Percentiles rank a stretch among this genome's conserved stretches.
These are phyloP conservation scores for Epithemia pelagica DNA, from an alignment of 108 stramenopile genomes.

Conservation along the genomic window DNA sequence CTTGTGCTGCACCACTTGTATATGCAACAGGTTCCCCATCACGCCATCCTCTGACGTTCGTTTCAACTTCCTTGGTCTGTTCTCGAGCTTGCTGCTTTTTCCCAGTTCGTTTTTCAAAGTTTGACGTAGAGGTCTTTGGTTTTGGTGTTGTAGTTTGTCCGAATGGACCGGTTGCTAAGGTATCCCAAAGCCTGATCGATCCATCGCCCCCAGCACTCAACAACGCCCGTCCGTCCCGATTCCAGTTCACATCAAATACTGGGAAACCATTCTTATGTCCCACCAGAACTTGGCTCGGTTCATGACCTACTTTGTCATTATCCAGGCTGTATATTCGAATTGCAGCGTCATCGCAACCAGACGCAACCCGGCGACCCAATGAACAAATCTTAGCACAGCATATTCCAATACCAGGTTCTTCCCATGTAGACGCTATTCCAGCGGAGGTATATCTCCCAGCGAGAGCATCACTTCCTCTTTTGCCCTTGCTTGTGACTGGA, in stretches of 20 bases:
- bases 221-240: slow-evolving; percentile 67
- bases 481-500: slow-evolving; percentile 9
- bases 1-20: slow-evolving; percentile 68
- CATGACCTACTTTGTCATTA: slow-evolving; percentile 22
- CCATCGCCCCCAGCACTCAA: slow-evolving; percentile 87
- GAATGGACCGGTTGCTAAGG: slow-evolving; percentile 65
- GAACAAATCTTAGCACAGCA: slow-evolving; percentile 74
- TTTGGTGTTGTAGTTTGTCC: slow-evolving; percentile 23
- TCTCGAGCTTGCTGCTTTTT: neutral
- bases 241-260: slow-evolving; percentile 86
- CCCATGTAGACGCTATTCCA: slow-evolving; percentile 37
- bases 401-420: slow-evolving; percentile 72
- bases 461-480: neutral
- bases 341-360: slow-evolving; percentile 82
- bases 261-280: slow-evolving; percentile 89
- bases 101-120: neutral
- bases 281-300: slow-evolving; percentile 58
- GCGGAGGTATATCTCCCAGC: neutral
- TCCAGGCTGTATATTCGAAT: slow-evolving; percentile 51
- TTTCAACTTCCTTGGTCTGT: slow-evolving; percentile 23
- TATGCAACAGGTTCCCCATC: slow-evolving; percentile 42
- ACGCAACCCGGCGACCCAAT: slow-evolving; percentile 70
- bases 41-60: slow-evolving; percentile 47
- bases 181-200: slow-evolving; percentile 82
- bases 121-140: neutral